Evolutionary conservation across 2,329 filamentous ascomycete species (phyloP).

Genomic region (Elsinoe fawcettii): DNA sequence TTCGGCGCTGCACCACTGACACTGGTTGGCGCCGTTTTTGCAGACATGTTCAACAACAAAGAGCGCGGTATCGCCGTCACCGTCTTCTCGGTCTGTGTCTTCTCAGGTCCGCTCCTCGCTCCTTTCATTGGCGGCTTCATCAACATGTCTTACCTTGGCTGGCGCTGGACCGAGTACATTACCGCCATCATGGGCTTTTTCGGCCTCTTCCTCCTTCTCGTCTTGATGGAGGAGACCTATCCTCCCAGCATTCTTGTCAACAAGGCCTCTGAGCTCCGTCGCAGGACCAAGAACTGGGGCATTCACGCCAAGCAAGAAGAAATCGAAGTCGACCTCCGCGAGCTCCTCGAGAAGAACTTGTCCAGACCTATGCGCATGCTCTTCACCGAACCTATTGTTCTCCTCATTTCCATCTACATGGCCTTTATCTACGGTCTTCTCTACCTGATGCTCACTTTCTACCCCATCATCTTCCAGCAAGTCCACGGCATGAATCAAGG

Average conservation of each 20-base stretch:
- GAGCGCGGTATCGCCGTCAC: slow-evolving; percentile 28
- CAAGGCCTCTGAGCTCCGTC: slow-evolving; percentile 48
- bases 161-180: slow-evolving; percentile 47
- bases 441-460: slow-evolving; percentile 80
- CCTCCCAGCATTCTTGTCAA: slow-evolving; percentile 50
- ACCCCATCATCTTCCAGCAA: slow-evolving; percentile 67
- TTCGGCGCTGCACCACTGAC: slow-evolving; percentile 36
- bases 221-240: slow-evolving; percentile 53
- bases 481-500: slow-evolving; percentile 65
- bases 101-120: slow-evolving; percentile 29
- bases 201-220: slow-evolving; percentile 40
- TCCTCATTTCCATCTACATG: slow-evolving; percentile 42
- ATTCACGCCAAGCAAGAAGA: slow-evolving; percentile 48
- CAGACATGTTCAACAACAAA: slow-evolving; percentile 48
- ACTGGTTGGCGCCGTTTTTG: slow-evolving; percentile 45
- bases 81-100: slow-evolving; percentile 31
- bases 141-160: slow-evolving; percentile 32
- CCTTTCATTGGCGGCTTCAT: slow-evolving; percentile 30
- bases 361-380: slow-evolving; percentile 39
- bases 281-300: slow-evolving; percentile 52
- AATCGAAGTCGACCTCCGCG: slow-evolving; percentile 32
- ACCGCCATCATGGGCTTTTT: slow-evolving; percentile 49
- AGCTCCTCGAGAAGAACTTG: slow-evolving; percentile 33
- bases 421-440: slow-evolving; percentile 47
- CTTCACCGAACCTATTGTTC: slow-evolving; percentile 43